phyloP scores from a whole-genome alignment of 2,329 filamentous ascomycete species.

The Xylaria sp. region DNA sequence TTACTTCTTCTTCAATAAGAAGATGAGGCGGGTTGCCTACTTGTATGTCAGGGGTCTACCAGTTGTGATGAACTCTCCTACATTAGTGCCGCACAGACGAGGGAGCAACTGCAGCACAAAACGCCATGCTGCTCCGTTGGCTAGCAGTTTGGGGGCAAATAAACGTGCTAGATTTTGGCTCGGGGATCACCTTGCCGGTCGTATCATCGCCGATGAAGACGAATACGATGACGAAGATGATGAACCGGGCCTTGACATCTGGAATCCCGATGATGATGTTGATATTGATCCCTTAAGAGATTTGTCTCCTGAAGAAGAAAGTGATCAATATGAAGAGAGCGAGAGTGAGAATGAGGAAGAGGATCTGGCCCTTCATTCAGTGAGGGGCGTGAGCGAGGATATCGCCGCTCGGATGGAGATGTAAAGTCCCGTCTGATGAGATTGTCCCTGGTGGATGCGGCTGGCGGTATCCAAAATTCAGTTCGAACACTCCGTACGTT shows the following conservation, averaged over 20 bases:
- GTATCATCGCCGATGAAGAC: constrained; percentile 59
- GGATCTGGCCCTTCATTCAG: constrained; percentile 55
- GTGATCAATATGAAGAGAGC: constrained; percentile 57
- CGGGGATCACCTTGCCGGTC: constrained; percentile 69
- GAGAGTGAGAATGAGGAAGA: constrained; percentile 56
- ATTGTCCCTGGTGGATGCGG: neutral
- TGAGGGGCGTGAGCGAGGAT: constrained; percentile 70
- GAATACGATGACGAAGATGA: constrained; percentile 60
- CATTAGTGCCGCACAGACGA: constrained; percentile 45
- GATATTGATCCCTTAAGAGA: constrained; percentile 65
- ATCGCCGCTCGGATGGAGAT: constrained; percentile 72
- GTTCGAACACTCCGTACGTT: neutral
- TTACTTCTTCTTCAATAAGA: constrained; percentile 98
- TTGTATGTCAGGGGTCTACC: constrained; percentile 91
- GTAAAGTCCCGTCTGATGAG: constrained; percentile 47
- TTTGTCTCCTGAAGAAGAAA: constrained; percentile 61
- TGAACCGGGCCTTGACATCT: constrained; percentile 51
- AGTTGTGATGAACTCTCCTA: constrained; percentile 63
- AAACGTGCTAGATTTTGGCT: constrained; percentile 93
- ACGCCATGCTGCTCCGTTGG: constrained; percentile 45
- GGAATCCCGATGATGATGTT: constrained; percentile 68
- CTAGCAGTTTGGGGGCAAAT: constrained; percentile 62
- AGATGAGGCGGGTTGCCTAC: constrained; percentile 91
- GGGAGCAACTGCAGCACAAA: constrained; percentile 47
- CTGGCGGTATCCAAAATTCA: neutral